Conservation (phyloP, 805 yeast species). For the Candida easanensis region DNA sequence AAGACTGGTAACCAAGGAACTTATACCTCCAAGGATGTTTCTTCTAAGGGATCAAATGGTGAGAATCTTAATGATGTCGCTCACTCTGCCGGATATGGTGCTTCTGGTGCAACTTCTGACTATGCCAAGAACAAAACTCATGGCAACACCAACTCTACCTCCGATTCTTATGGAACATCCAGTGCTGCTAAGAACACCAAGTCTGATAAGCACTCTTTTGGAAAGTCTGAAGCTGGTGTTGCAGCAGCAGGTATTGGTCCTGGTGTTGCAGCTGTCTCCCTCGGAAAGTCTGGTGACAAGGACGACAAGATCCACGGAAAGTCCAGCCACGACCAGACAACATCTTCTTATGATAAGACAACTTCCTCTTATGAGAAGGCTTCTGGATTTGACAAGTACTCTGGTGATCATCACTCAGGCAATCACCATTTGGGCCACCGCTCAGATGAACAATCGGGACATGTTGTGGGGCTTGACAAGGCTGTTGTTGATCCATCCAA, state of each 20-base stretch:
- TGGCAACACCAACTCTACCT: too few relatives aligned
- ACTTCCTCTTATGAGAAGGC: background rate
- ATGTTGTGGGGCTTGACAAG: background rate
- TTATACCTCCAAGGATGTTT: too few relatives aligned
- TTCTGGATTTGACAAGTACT: conserved; percentile 2
- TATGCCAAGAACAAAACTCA: conserved; percentile 3
- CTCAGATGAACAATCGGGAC: background rate
- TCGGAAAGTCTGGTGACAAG: background rate
- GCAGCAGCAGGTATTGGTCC: background rate
- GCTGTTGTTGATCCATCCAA: conserved; percentile 11
- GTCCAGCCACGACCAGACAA: background rate
- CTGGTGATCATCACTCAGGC: conserved; percentile 1
- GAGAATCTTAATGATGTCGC: conserved; percentile 14
- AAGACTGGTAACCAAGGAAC: background rate
- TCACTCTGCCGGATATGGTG: conserved; percentile 13
- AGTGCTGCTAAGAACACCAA: background rate
- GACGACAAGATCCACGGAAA: background rate
- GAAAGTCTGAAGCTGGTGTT: background rate
- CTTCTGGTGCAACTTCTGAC: conserved; percentile 16
- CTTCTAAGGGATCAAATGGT: too few relatives aligned
- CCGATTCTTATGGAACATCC: conserved; percentile 3
- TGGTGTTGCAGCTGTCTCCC: background rate
- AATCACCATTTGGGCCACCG: too few relatives aligned
- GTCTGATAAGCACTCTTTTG: background rate
- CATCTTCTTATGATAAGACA: background rate